A percentile compares a stretch with the other conserved stretches of the same genome.
Conservation (phyloP, 768 basidiomycete genomes). For the Boletus vinaceobasis region DNA sequence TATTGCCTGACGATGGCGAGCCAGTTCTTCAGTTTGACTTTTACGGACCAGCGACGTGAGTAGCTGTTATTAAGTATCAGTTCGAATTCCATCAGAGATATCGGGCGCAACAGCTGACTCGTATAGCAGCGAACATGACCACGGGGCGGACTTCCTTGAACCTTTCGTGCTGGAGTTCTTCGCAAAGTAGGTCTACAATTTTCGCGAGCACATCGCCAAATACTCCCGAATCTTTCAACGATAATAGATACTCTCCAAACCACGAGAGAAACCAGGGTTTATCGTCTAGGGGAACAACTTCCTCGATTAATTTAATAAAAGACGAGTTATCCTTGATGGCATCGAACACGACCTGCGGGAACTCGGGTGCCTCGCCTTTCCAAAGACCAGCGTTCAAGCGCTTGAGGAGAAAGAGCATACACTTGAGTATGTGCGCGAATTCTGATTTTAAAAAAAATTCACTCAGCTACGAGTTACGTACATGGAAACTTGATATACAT, state of each 20-base stretch:
- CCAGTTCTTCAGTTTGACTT: conserved; percentile 26
- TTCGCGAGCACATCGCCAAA: conserved; percentile 72
- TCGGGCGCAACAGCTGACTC: conserved; percentile 45
- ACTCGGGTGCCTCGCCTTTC: conserved; percentile 66
- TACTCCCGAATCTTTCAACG: conserved; percentile 45
- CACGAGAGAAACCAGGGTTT: conserved; percentile 55
- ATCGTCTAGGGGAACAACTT: conserved; percentile 29
- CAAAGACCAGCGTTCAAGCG: conserved; percentile 59
- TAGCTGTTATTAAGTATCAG: conserved; percentile 26
- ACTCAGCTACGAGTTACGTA: not conserved
- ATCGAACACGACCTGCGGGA: conserved; percentile 76
- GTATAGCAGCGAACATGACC: conserved; percentile 56
- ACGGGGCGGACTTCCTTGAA: conserved; percentile 57
- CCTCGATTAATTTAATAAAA: conserved; percentile 46
- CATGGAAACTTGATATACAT: conserved; percentile 32
- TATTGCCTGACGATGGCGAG: conserved; percentile 29
- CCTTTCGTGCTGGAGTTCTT: conserved; percentile 76
- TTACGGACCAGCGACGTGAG: conserved; percentile 34
- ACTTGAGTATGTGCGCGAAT: conserved; percentile 55
- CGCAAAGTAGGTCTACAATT: conserved; percentile 70
- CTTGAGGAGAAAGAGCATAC: conserved; percentile 57
- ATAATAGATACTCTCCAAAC: conserved; percentile 61
- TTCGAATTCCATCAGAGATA: not conserved
- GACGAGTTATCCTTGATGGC: conserved; percentile 75
- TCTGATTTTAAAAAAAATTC: conserved; percentile 40